phyloP scores from a whole-genome alignment of 2,329 filamentous ascomycete genomes.

The Cladophialophora carrionii region DNA sequence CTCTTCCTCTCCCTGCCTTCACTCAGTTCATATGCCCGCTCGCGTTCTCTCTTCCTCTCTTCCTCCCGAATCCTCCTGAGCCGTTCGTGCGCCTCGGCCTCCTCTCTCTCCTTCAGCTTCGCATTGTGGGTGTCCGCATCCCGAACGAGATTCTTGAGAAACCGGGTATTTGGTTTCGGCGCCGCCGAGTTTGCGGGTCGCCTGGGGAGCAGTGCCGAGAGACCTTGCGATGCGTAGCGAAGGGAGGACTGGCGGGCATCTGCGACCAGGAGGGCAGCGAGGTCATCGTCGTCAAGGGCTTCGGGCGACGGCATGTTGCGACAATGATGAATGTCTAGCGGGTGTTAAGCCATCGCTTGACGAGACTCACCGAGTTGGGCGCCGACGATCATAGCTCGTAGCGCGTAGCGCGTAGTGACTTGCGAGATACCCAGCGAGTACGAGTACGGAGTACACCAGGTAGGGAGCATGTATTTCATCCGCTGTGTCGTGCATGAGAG shows the following conservation, averaged over 20 bases:
- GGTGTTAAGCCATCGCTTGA: background rate
- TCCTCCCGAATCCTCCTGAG: constrained; percentile 63
- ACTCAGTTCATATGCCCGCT: constrained; percentile 10
- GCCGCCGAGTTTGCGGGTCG: constrained; percentile 66
- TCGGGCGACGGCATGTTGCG: constrained; percentile 26
- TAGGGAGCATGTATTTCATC: background rate
- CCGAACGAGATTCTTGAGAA: constrained; percentile 83
- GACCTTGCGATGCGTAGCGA: constrained; percentile 73
- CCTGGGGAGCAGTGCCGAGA: constrained; percentile 66
- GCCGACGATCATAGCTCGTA: background rate
- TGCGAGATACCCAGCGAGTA: too few relatives aligned
- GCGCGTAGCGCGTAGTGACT: background rate
- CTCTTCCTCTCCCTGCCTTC: constrained; percentile 29
- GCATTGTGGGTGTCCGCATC: constrained; percentile 89
- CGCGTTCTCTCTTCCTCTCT: constrained; percentile 42
- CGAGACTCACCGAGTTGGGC: background rate
- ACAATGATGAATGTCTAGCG: background rate
- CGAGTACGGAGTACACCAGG: too few relatives aligned
- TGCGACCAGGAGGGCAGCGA: constrained; percentile 75
- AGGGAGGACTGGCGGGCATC: constrained; percentile 76
- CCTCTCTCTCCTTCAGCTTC: constrained; percentile 80
- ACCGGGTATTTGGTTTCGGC: constrained; percentile 89
- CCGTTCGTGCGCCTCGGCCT: constrained; percentile 73
- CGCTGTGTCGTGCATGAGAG: background rate
- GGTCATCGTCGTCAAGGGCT: constrained; percentile 50